Conservation (phyloP, 371 early-diverging fungal species). For the Saksenaea oblongispora region DNA sequence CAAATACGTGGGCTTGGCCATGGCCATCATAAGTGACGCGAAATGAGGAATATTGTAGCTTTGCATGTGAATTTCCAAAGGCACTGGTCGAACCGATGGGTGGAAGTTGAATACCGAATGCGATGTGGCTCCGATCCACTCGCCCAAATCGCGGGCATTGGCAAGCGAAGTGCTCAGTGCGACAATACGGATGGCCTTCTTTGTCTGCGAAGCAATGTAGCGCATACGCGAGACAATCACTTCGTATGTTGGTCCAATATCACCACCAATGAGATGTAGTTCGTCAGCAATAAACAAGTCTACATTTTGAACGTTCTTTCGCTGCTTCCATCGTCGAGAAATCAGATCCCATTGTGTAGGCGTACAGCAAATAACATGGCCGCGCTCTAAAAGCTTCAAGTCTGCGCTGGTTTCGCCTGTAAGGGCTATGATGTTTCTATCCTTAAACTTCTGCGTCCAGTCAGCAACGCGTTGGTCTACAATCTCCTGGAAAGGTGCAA, state of each 20-base stretch:
- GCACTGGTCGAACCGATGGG: conserved; percentile 90
- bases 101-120: conserved; percentile 90
- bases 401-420: conserved; percentile 97
- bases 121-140: conserved; percentile 90
- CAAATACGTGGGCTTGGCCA: conserved; percentile 87
- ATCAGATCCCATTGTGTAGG: conserved; percentile 99
- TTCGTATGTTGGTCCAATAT: conserved; percentile 87
- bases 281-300: conserved; percentile 96
- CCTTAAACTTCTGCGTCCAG: conserved; percentile 78
- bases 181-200: conserved; percentile 85
- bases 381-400: conserved; percentile 81
- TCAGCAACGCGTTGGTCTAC: conserved; percentile 77
- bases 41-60: conserved; percentile 89
- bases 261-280: conserved; percentile 92
- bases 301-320: conserved; percentile 88
- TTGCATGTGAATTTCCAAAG: conserved; percentile 93
- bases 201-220: conserved; percentile 85
- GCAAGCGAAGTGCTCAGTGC: conserved; percentile 88
- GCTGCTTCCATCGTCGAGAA: conserved; percentile 93
- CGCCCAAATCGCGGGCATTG: conserved; percentile 94
- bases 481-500: conserved; percentile 92
- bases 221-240: conserved; percentile 92
- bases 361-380: conserved; percentile 92
- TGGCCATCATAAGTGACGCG: conserved; percentile 92
- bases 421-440: conserved; percentile 80